Base-by-base conservation (phyloP, 176 grass and related monocot species). In the Tillandsia fasciculata region DNA sequence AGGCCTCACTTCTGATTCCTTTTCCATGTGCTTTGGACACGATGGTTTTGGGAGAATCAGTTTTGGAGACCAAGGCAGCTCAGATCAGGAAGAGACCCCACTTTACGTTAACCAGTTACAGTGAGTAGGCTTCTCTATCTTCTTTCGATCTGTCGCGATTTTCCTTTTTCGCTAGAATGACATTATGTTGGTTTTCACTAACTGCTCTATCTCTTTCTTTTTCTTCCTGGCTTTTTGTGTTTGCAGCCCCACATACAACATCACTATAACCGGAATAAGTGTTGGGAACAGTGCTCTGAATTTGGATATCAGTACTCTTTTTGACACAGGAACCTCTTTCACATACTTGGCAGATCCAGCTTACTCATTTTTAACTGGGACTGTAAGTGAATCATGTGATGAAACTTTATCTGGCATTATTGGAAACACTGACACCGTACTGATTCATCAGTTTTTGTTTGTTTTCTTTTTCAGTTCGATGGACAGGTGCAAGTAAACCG, bases 271-370 rank as follows among this genome's bases (percentile, higher is more conserved):
- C 58, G 70, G 82, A 49, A 75, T 87, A 2, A 48, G 20, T 11
- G 71, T 96, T 64, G 84, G 87, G 78, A 91, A 83, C 49, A 79
- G 52, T 64, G 48, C 59, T 23, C 66, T 42, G 23, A 52, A 78
- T 68, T 2, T 77, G 28, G 80, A 80, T 23, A 87, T 96, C 59
- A 88, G 65, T 78, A 53, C 84, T 72, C 74, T 96, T 69, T 78
- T 96, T 5, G 91, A 96, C 74, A 81, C 87, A 20, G 91, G 91
- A 22, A 96, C 91, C 26, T 91, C 91, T 14, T 90, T 96, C 80
- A 90, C 91, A 63, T 90, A 85, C 61, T 79, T 96, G 63, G 79
- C 77, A 9, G 87, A 91, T 47, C 87, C 91, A 70, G 79, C 82
- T 1, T 96, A 96, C 70, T 76, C 84, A 65, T 83, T 78, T 69